Evolutionary conservation across 495 filamentous ascomycete species (phyloP), one percentile per base, ranked within the genome.

Genomic region (Penicillium goetzii): DNA sequence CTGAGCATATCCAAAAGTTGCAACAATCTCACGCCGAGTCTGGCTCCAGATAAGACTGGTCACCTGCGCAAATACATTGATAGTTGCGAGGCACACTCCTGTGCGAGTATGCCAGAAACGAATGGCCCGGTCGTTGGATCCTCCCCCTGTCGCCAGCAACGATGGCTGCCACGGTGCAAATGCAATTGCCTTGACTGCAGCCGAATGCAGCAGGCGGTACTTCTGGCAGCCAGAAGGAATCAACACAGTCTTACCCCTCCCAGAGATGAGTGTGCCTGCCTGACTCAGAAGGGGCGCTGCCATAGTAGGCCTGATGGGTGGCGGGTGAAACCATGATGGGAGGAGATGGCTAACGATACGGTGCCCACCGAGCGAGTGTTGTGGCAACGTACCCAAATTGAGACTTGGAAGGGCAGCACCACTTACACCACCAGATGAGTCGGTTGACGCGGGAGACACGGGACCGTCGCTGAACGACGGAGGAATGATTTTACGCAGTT

Each of bases 81-180:
- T 98, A 5, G 89, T 96, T 9, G 92, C 92, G 12, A 98, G 84
- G 63, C 88, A 89, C 11, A 91, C 88, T 3, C 96, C 95, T 3
- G 92, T 93, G 17, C 84, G 84, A 4, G 91, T 89, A 74, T 99
- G 94, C 77, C 87, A 97, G 78, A 99, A 98, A 77, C 97, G 95
- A 55, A 99, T 97, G 69, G 90, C 89, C 63, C 92, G 91, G 74
- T 98, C 94, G 70, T 97, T 97, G 53, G 89, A 90, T 21, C 95
- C 95, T 30, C 95, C 95, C 1, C 95, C 95, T 9, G 93, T 96
- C 30, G 95, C 95, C 52, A 99, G 78, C 1, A 99, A 80, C 19
- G 90, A 90, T 33, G 88, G 85, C 59, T 93, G 91, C 94, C 94
- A 98, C 6, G 95, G 95, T 47, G 95, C 97, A 77, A 98, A 98